A percentile compares a stretch with the other conserved stretches of the same genome.
These are phyloP conservation scores for Chalaropsis thielavioides DNA, from an alignment of 2,329 filamentous ascomycete genomes.

Conservation along the genomic window DNA sequence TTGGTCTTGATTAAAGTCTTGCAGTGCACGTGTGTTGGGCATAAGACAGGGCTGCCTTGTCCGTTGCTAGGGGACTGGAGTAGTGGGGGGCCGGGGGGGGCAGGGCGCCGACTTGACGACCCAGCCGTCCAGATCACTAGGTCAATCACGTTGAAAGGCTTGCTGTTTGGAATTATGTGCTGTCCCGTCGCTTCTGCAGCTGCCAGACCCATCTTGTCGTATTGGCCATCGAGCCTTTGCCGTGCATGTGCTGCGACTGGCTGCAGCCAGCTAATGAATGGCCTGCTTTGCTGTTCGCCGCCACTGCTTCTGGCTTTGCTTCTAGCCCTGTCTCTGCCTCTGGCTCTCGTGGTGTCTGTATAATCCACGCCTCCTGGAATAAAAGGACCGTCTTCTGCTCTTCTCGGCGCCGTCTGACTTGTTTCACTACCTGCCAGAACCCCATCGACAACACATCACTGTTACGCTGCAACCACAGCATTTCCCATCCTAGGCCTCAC, in stretches of 20 bases:
- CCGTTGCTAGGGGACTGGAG: constrained; percentile 1
- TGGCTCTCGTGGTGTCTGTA: background rate
- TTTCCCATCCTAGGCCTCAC: background rate
- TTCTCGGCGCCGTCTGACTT: background rate
- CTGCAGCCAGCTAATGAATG: background rate
- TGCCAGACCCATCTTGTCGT: background rate
- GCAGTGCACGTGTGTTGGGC: background rate
- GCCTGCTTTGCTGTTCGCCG: background rate
- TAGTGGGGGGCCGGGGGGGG: too few species aligned
- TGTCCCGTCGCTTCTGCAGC: constrained; percentile 1
- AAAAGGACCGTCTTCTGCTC: background rate
- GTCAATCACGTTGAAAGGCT: background rate
- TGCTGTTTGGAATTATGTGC: background rate
- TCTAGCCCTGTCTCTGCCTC: background rate
- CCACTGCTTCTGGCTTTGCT: background rate
- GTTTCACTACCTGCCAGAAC: background rate
- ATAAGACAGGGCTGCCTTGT: background rate
- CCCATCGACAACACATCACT: constrained; percentile 4
- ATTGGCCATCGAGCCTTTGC: background rate
- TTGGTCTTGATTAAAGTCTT: background rate
- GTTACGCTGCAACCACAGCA: background rate
- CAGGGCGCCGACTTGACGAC: too few species aligned
- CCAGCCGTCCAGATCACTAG: too few species aligned
- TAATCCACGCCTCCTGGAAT: background rate
- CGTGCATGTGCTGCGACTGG: background rate